These are phyloP conservation scores for Amanita jacksonii DNA, from an alignment of 768 basidiomycete genomes.

Conservation along the genomic window DNA sequence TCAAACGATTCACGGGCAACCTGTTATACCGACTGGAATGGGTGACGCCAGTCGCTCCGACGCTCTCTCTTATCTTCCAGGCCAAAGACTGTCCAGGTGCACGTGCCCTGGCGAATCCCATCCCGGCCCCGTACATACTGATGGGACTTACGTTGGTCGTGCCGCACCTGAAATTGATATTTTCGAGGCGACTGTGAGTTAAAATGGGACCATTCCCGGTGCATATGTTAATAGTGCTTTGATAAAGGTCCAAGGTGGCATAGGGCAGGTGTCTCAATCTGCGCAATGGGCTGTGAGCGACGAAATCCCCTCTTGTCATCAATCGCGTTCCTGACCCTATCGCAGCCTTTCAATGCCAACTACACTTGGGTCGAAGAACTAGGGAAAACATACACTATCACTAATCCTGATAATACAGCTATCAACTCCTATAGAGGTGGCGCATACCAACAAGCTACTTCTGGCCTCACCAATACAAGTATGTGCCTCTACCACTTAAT, in stretches of 20 bases:
- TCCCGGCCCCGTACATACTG: constrained; percentile 71
- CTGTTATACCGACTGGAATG: constrained; percentile 45
- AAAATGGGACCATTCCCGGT: too few species aligned
- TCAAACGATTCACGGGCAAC: constrained; percentile 64
- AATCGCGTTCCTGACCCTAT: not conserved
- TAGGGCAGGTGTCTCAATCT: constrained; percentile 69
- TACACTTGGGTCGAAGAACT: constrained; percentile 57
- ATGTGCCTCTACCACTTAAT: constrained; percentile 13
- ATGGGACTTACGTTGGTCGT: constrained; percentile 76
- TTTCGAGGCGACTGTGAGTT: constrained; percentile 66
- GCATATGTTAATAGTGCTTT: not conserved
- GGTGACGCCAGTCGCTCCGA: constrained; percentile 48
- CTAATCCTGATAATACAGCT: constrained; percentile 36
- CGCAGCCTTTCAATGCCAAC: constrained; percentile 64
- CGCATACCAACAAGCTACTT: constrained; percentile 77
- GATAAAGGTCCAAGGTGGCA: constrained; percentile 23
- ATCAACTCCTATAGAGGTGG: constrained; percentile 69
- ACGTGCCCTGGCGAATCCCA: constrained; percentile 82
- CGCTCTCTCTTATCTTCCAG: constrained; percentile 74
- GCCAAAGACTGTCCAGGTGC: constrained; percentile 81
- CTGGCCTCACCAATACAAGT: constrained; percentile 56
- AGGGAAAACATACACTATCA: constrained; percentile 39
- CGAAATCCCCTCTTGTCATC: constrained; percentile 1
- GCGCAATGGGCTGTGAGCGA: constrained; percentile 70
- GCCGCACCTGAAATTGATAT: constrained; percentile 87